phyloP scores from a whole-genome alignment of 1,139 yeast genomes.

The Nadsonia commutata region DNA sequence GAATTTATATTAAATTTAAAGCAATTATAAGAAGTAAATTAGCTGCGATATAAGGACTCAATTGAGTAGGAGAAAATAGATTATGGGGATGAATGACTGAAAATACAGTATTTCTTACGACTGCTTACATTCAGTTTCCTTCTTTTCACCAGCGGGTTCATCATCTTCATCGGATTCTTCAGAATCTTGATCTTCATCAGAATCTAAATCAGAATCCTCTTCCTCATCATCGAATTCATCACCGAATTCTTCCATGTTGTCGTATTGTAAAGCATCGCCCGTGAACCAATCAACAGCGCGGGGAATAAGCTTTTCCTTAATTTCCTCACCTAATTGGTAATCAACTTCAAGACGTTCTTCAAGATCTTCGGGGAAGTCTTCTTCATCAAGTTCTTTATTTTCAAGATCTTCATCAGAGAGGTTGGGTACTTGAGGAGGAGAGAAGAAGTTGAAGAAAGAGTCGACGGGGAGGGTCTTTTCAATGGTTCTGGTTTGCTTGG shows the following conservation, averaged over 20 bases:
- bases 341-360: slow-evolving; percentile 83
- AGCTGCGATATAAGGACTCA: no score
- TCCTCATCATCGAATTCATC: slow-evolving; percentile 47
- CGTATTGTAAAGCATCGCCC: slow-evolving; percentile 72
- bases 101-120: slow-evolving; percentile 1
- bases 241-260: slow-evolving; percentile 27
- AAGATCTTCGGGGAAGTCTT: slow-evolving; percentile 57
- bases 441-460: slow-evolving; percentile 89
- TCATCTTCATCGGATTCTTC: slow-evolving; percentile 23
- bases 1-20: no score
- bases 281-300: slow-evolving; percentile 98
- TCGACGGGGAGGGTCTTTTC: slow-evolving; percentile 88
- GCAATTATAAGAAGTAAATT: no score
- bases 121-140: slow-evolving; percentile 6
- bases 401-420: slow-evolving; percentile 36
- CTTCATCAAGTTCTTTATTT: slow-evolving; percentile 32
- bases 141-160: slow-evolving; percentile 5
- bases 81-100: background rate
- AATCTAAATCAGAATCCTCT: slow-evolving; percentile 35
- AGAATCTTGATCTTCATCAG: slow-evolving; percentile 35
- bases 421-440: slow-evolving; percentile 73
- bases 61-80: background rate
- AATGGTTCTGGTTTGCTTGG: slow-evolving; percentile 91
- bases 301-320: slow-evolving; percentile 89
- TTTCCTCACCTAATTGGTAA: slow-evolving; percentile 91